These are phyloP conservation scores for Candida corydali DNA, from an alignment of 805 yeast species.

Conservation along the genomic window DNA sequence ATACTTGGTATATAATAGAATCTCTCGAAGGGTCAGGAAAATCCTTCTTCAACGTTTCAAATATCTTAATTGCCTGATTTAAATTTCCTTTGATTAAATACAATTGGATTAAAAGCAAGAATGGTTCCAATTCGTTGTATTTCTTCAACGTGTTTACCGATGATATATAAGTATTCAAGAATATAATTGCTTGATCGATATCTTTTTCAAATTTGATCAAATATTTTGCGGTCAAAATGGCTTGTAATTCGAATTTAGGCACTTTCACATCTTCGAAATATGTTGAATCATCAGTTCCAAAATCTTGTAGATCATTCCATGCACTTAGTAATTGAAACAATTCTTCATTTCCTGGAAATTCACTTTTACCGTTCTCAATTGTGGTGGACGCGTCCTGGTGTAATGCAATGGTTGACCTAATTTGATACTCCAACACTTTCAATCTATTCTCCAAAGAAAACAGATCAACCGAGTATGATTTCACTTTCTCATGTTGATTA, in stretches of 20 bases:
- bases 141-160: constrained; percentile 15
- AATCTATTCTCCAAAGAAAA: constrained; percentile 34
- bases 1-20: constrained; percentile 69
- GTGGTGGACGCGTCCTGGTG: constrained; percentile 35
- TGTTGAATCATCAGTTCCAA: constrained; percentile 40
- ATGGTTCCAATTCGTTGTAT: constrained; percentile 37
- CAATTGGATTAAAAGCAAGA: constrained; percentile 37
- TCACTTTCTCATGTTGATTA: constrained; percentile 48
- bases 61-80: constrained; percentile 29
- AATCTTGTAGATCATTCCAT: constrained; percentile 39
- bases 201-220: constrained; percentile 33
- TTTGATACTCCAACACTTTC: constrained; percentile 37
- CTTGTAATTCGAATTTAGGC: constrained; percentile 37
- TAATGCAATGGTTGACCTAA: constrained; percentile 36
- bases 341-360: constrained; percentile 31
- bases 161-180: constrained; percentile 25
- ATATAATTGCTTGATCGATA: constrained; percentile 31
- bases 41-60: constrained; percentile 22
- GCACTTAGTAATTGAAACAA: constrained; percentile 37
- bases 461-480: constrained; percentile 32
- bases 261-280: constrained; percentile 36
- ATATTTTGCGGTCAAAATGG: constrained; percentile 36
- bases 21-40: constrained; percentile 45
- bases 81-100: constrained; percentile 35
- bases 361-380: constrained; percentile 31